Percentiles rank a stretch among this genome's conserved stretches.
phyloP scores from a whole-genome alignment of 768 basidiomycete species.

The Lanmaoa rubissima region DNA sequence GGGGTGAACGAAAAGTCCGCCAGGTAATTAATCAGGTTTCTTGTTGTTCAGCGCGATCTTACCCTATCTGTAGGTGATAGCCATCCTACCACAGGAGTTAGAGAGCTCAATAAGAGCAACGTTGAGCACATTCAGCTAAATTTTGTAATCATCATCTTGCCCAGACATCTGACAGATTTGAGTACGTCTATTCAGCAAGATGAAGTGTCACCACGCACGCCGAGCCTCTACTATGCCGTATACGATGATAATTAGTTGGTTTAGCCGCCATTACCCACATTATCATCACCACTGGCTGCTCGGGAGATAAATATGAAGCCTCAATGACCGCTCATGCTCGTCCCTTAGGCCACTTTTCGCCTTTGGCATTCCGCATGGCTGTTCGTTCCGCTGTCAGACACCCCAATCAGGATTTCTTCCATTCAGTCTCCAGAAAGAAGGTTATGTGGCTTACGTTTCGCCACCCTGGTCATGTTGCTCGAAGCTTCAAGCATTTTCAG shows the following conservation, averaged over 20 bases:
- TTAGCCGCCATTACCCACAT: constrained; percentile 31
- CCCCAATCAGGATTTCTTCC: neutral
- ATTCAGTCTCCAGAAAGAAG: neutral
- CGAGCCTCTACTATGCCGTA: constrained; percentile 22
- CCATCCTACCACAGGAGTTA: constrained; percentile 27
- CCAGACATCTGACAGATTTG: neutral
- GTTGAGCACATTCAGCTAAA: constrained; percentile 10
- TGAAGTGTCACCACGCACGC: constrained; percentile 4
- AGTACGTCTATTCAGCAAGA: constrained; percentile 5
- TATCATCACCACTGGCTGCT: constrained; percentile 35
- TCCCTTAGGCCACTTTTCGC: neutral
- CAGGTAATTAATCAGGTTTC: constrained; percentile 45
- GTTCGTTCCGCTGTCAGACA: constrained; percentile 74
- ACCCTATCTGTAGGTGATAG: constrained; percentile 20
- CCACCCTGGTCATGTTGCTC: neutral
- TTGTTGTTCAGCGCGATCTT: constrained; percentile 5
- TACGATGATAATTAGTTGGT: constrained; percentile 37
- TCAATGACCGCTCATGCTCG: constrained; percentile 47
- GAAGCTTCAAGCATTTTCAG: neutral
- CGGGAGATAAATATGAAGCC: constrained; percentile 53
- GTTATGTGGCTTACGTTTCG: constrained; percentile 10
- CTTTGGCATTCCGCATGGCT: constrained; percentile 23
- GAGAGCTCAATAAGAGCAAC: constrained; percentile 19
- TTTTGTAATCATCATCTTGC: constrained; percentile 9
- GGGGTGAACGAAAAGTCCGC: constrained; percentile 62